Percentiles rank a stretch among this genome's conserved stretches.
phyloP scores from a whole-genome alignment of 345 rosid genomes.

The Leavenworthia alabamica region DNA sequence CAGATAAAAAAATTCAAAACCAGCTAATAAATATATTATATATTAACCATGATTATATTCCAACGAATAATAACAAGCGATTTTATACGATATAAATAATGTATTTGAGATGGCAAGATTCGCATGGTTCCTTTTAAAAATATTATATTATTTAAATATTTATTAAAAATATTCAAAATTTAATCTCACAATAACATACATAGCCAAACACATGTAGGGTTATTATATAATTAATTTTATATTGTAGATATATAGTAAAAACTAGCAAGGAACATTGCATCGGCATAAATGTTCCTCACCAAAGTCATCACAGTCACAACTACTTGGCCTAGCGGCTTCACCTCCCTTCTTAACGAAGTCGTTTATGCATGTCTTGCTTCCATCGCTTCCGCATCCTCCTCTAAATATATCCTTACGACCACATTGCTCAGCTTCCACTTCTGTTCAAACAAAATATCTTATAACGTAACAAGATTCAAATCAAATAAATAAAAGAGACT shows the following conservation, averaged over 20 bases:
- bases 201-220: too few relatives aligned
- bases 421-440: conserved; percentile 4
- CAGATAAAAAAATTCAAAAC: neutral
- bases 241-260: neutral
- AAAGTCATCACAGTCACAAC: conserved; percentile 17
- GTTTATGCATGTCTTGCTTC: conserved; percentile 16
- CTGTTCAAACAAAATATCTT: too few relatives aligned
- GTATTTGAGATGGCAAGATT: neutral
- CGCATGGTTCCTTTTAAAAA: neutral
- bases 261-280: conserved; percentile 9
- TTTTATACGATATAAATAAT: neutral
- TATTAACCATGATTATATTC: neutral
- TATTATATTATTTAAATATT: too few relatives aligned
- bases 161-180: too few relatives aligned
- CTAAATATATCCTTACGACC: conserved; percentile 1
- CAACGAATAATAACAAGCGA: neutral
- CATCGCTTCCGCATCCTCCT: conserved; percentile 15
- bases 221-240: too few relatives aligned
- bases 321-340: neutral
- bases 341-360: conserved; percentile 24
- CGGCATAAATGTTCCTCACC: conserved; percentile 17
- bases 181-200: too few relatives aligned
- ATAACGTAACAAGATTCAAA: too few relatives aligned
- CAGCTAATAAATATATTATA: neutral
- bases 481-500: too few relatives aligned